Evolutionary conservation across 2,329 filamentous ascomycete species (phyloP), one percentile per base, ranked within the genome.

Genomic region (Davidsoniella virescens): DNA sequence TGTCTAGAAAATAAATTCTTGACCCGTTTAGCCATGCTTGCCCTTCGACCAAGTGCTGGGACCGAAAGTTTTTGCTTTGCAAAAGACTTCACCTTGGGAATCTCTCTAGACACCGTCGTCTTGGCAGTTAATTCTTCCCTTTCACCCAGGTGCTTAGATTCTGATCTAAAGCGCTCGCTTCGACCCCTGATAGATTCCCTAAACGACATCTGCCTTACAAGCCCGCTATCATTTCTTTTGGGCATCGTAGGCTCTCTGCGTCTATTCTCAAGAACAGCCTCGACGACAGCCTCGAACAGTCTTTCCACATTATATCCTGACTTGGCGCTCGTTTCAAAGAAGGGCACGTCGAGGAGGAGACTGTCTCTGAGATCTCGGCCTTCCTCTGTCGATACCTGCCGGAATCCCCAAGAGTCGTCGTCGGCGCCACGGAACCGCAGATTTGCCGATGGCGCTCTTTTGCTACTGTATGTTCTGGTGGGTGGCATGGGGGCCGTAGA

Each of bases 301-400:
- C 79, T 78, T 53, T 76, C 73, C 10, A 85, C 80, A 59, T 83
- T 81, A 54, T 73, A 67, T 3, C 81, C 80, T 1, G 76, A 80
- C 70, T 82, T 84, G 9, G 81, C 81, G 59, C 76, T 81, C 10
- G 80, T 84, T 65, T 84, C 81, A 60, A 82, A 82, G 64, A 84
- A 84, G 50, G 84, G 63, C 47, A 84, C 64, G n/a, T 53, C 81
- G 74, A 44, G 77, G 73, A 63, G 80, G 80, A 54, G 70, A 64
- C 61, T 73, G 75, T 18, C 76, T 75, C 63, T 81, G 73, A 59
- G 73, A 69, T 51, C 72, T 72, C 63, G 78, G 70, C 42, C 70
- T 65, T 49, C 69, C 58, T 17, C 67, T 64, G 33, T 65, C 56
- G 55, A 64, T 67, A 55, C 70, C 68, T 52, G 65, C 2, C 29